Conservation (phyloP, 345 rosid genomes). For the Pistacia integerrima region DNA sequence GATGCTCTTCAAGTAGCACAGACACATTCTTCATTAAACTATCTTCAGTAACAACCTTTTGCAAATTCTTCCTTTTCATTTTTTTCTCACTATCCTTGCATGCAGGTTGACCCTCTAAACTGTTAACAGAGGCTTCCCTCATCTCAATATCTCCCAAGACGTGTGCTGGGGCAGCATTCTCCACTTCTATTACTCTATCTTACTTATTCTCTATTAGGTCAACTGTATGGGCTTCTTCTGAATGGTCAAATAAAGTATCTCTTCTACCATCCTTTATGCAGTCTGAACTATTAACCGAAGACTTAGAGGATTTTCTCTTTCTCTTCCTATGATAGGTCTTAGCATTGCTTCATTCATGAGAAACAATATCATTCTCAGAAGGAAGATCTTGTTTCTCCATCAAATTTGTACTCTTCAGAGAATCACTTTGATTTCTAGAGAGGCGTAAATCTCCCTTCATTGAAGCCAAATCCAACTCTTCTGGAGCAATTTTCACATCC, state of each 20-base stretch:
- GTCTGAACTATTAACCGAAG: conserved; percentile 4
- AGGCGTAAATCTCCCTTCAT: conserved; percentile 1
- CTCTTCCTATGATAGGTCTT: conserved; percentile 8
- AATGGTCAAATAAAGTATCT: no score
- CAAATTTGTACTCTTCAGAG: conserved; percentile 1
- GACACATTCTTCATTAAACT: background rate
- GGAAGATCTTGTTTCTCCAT: conserved; percentile 13
- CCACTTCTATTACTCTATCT: background rate
- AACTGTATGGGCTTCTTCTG: no score
- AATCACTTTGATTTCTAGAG: conserved; percentile 13
- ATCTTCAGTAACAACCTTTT: background rate
- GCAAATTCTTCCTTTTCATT: conserved; percentile 10
- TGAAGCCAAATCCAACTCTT: conserved; percentile 7
- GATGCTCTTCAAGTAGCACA: background rate
- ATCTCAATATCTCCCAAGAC: conserved; percentile 9
- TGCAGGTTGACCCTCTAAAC: conserved; percentile 19
- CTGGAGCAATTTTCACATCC: conserved; percentile 8
- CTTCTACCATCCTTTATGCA: background rate
- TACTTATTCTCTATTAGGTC: no score
- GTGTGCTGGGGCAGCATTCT: conserved; percentile 16
- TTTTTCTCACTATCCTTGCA: conserved; percentile 15
- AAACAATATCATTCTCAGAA: background rate
- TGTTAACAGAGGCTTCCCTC: conserved; percentile 16
- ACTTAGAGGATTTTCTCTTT: conserved; percentile 5
- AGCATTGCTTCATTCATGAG: background rate